These are phyloP conservation scores for Tylopilus orsonianus DNA, from an alignment of 1,284 basidiomycete genomes.

Conservation along the genomic window DNA sequence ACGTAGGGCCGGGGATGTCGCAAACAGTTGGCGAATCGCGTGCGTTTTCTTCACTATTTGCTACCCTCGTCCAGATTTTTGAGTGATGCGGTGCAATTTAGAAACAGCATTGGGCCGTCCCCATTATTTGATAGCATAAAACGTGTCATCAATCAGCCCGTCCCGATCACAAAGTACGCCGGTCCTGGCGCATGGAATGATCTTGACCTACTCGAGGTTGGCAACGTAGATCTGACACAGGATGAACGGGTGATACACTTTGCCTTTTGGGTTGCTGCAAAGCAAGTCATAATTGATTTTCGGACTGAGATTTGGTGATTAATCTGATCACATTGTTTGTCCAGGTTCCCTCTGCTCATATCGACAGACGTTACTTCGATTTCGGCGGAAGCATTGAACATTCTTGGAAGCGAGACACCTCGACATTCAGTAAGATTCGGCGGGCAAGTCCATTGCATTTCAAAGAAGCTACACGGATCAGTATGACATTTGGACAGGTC, in stretches of 20 bases:
- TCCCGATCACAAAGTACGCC: conserved; percentile 48
- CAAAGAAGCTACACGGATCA: conserved; percentile 49
- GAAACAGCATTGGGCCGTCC: conserved; percentile 50
- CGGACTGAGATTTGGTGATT: not conserved
- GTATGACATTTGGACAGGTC: conserved; percentile 51
- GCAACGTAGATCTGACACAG: conserved; percentile 42
- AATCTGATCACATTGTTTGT: not conserved
- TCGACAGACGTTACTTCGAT: too few species aligned
- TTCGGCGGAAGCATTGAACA: too few species aligned
- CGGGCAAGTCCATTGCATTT: conserved; percentile 48
- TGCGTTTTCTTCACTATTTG: not conserved
- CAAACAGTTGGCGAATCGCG: conserved; percentile 51
- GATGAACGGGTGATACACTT: conserved; percentile 50
- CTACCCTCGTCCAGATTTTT: too few species aligned
- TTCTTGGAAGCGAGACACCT: not conserved
- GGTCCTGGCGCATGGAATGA: conserved; percentile 47
- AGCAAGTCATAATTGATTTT: conserved; percentile 1
- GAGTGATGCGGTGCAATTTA: conserved; percentile 13
- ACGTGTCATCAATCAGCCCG: conserved; percentile 50
- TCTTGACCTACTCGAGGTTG: conserved; percentile 49
- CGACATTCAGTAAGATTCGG: conserved; percentile 43
- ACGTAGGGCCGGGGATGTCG: conserved; percentile 45
- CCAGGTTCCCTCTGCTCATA: conserved; percentile 2
- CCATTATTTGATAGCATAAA: conserved; percentile 46
- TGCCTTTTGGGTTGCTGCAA: conserved; percentile 40